Conservation (phyloP, 169 alveolate genomes). For the Cryptosporidium viatorum region DNA sequence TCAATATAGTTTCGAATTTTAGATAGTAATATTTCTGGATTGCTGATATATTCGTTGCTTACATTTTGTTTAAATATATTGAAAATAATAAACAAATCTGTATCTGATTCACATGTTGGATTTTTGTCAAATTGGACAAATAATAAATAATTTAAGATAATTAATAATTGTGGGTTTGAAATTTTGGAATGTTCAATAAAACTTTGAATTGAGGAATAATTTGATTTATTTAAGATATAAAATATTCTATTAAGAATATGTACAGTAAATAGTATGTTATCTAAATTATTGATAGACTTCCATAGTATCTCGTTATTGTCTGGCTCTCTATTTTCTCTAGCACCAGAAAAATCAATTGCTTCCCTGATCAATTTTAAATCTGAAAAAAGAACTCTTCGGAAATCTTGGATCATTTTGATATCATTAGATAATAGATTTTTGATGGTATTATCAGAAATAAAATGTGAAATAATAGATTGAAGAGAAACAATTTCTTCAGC, state of each 20-base stretch:
- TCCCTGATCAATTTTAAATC: slow-evolving; percentile 29
- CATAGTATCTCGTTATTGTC: slow-evolving; percentile 10
- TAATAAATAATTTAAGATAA: not conserved
- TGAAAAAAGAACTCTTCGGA: slow-evolving; percentile 67
- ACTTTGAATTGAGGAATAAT: not conserved
- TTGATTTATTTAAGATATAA: not conserved
- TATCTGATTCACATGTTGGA: slow-evolving; percentile 41
- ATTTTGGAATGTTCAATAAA: slow-evolving; percentile 14
- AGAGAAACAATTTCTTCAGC: slow-evolving; percentile 50
- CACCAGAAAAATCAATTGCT: slow-evolving; percentile 1
- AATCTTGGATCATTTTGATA: slow-evolving; percentile 51
- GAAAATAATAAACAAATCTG: slow-evolving; percentile 42
- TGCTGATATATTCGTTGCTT: not conserved
- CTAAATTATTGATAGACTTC: slow-evolving; percentile 4
- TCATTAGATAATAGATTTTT: slow-evolving; percentile 13
- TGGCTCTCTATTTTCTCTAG: not conserved
- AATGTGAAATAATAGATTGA: slow-evolving; percentile 52
- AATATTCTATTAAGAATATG: slow-evolving; percentile 42
- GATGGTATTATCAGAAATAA: not conserved
- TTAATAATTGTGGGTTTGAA: not conserved
- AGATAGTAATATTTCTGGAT: slow-evolving; percentile 5
- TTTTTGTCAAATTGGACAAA: not conserved
- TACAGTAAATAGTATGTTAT: not conserved
- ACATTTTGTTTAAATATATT: slow-evolving; percentile 27
- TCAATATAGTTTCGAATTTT: slow-evolving; percentile 3